Evolutionary conservation across 1,139 yeast genomes (phyloP).

Genomic region (Debaryomyces sp.): DNA sequence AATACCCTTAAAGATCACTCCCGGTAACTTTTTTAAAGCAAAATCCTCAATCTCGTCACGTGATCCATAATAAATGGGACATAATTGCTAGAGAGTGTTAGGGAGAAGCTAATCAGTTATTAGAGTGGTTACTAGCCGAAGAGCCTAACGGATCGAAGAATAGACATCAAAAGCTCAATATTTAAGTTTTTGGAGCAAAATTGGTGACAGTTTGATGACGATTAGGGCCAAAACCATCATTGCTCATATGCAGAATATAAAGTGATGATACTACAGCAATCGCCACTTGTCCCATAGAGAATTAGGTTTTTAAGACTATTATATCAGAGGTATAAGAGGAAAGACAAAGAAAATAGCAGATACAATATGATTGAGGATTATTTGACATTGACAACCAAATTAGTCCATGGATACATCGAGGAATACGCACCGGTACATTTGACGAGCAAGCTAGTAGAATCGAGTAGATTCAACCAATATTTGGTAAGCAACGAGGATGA

Average conservation of each 20-base stretch:
- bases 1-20: conserved; percentile 1
- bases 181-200: background rate
- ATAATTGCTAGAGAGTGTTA: background rate
- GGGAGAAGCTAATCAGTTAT: no score
- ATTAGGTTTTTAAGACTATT: background rate
- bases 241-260: background rate
- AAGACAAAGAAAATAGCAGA: background rate
- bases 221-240: background rate
- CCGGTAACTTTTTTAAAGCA: background rate
- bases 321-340: background rate
- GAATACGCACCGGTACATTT: conserved; percentile 10
- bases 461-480: conserved; percentile 20
- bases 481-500: conserved; percentile 15
- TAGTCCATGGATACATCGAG: conserved; percentile 29
- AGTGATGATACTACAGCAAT: background rate
- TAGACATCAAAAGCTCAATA: no score
- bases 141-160: background rate
- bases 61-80: background rate
- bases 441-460: background rate
- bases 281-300: background rate
- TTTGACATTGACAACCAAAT: conserved; percentile 27
- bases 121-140: background rate
- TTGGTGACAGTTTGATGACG: background rate
- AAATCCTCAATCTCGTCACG: background rate
- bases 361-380: conserved; percentile 21